A percentile compares a stretch with the other conserved stretches of the same genome.
Evolutionary conservation across 2,329 filamentous ascomycete genomes (phyloP).

Genomic region (Didymella glomerata): DNA sequence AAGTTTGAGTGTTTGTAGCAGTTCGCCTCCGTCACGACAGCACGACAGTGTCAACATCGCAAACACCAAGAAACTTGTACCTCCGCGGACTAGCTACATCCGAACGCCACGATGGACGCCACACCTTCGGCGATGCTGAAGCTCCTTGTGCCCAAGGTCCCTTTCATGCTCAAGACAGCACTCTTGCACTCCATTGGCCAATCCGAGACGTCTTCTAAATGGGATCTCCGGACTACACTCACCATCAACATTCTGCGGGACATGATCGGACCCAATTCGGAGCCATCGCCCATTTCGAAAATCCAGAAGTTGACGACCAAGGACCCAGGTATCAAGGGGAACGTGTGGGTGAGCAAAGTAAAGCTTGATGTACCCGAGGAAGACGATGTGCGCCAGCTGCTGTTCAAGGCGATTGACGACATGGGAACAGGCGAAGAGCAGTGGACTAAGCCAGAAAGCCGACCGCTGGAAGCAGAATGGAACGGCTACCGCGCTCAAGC

Average conservation of each 20-base stretch:
- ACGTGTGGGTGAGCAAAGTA: constrained; percentile 81
- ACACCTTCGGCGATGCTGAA: constrained; percentile 47
- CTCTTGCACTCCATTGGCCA: constrained; percentile 71
- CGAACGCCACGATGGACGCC: constrained; percentile 41
- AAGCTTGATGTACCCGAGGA: constrained; percentile 67
- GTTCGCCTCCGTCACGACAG: neutral
- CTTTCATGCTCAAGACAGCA: constrained; percentile 68
- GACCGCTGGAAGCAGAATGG: constrained; percentile 76
- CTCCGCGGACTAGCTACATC: neutral
- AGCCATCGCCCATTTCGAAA: constrained; percentile 41
- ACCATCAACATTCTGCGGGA: constrained; percentile 74
- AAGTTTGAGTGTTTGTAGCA: neutral
- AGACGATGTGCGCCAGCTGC: constrained; percentile 60
- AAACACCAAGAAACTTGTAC: neutral
- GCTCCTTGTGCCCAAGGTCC: constrained; percentile 56
- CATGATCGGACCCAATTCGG: constrained; percentile 42
- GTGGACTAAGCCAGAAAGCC: constrained; percentile 59
- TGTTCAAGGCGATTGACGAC: constrained; percentile 66
- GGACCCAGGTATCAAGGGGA: constrained; percentile 76
- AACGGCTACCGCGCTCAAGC: constrained; percentile 71
- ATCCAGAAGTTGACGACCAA: constrained; percentile 68
- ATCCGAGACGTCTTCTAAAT: constrained; percentile 76
- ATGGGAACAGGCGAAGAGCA: constrained; percentile 55
- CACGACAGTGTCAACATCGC: neutral
- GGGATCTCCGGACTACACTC: constrained; percentile 79